These are phyloP conservation scores for Trichophyton equinum DNA, from an alignment of 2,329 filamentous ascomycete species.

Conservation along the genomic window DNA sequence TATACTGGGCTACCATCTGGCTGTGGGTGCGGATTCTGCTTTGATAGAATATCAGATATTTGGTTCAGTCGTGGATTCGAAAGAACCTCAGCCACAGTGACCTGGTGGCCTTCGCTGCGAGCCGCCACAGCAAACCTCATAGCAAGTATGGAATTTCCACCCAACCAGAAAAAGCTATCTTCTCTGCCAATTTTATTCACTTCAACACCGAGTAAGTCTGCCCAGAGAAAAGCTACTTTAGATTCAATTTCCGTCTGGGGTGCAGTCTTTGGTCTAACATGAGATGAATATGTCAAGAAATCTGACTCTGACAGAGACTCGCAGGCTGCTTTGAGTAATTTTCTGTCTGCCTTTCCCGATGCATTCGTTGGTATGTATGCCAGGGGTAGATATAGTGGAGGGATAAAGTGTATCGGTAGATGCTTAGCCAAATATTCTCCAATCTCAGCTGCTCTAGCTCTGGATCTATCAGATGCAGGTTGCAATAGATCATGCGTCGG, in stretches of 20 bases:
- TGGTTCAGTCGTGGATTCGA: conserved; percentile 2
- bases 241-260: neutral
- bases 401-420: conserved; percentile 26
- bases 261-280: neutral
- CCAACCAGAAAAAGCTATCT: conserved; percentile 45
- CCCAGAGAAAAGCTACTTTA: conserved; percentile 32
- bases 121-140: conserved; percentile 50
- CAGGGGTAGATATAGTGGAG: conserved; percentile 24
- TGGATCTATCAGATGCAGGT: neutral
- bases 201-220: conserved; percentile 33
- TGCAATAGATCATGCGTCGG: conserved; percentile 27
- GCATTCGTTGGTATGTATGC: conserved; percentile 16
- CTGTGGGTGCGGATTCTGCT: neutral
- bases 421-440: neutral
- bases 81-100: conserved; percentile 48
- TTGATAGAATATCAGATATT: neutral
- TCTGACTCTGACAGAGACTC: neutral
- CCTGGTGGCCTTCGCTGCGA: conserved; percentile 35
- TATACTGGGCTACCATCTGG: neutral
- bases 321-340: conserved; percentile 12
- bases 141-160: conserved; percentile 45
- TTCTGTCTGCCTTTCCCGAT: conserved; percentile 26
- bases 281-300: neutral
- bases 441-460: neutral
- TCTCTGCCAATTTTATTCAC: conserved; percentile 37